These are phyloP conservation scores for Trichoderma polysporum DNA, from an alignment of 2,329 filamentous ascomycete species.

Conservation along the genomic window DNA sequence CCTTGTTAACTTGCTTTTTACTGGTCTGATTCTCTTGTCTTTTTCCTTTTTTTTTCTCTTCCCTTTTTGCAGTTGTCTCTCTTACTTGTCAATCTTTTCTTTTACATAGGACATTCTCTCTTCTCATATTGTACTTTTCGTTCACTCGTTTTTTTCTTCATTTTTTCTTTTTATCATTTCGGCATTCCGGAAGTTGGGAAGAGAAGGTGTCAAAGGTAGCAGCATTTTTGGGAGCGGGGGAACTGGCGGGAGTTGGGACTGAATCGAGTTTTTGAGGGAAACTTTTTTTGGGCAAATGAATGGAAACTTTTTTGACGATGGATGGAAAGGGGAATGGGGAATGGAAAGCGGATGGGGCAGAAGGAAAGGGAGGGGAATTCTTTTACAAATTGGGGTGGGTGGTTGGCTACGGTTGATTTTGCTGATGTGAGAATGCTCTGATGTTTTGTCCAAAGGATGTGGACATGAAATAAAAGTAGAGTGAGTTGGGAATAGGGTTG, in stretches of 20 bases:
- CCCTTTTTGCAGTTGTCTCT: neutral
- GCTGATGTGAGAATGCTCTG: constrained; percentile 15
- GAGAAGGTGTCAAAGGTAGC: constrained; percentile 14
- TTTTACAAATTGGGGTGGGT: neutral
- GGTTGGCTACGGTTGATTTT: constrained; percentile 14
- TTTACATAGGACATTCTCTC: constrained; percentile 15
- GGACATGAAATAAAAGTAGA: constrained; percentile 16
- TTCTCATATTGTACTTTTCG: constrained; percentile 14
- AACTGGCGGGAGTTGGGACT: constrained; percentile 16
- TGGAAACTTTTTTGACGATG: neutral
- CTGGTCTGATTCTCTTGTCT: constrained; percentile 25
- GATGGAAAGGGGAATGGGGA: neutral
- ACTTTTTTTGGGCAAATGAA: constrained; percentile 8
- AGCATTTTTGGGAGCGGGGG: constrained; percentile 16
- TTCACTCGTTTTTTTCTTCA: constrained; percentile 1
- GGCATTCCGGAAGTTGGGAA: neutral
- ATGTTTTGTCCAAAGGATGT: constrained; percentile 12
- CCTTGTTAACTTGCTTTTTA: constrained; percentile 22
- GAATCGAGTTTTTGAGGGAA: neutral
- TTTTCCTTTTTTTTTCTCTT: constrained; percentile 24
- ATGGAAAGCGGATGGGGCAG: neutral
- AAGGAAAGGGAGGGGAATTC: neutral
- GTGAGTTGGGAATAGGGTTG: neutral
- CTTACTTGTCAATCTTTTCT: neutral
- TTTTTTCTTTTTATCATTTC: constrained; percentile 12